These are phyloP conservation scores for Cantharellus cinnabarinus DNA, from an alignment of 768 basidiomycete genomes.

Conservation along the genomic window DNA sequence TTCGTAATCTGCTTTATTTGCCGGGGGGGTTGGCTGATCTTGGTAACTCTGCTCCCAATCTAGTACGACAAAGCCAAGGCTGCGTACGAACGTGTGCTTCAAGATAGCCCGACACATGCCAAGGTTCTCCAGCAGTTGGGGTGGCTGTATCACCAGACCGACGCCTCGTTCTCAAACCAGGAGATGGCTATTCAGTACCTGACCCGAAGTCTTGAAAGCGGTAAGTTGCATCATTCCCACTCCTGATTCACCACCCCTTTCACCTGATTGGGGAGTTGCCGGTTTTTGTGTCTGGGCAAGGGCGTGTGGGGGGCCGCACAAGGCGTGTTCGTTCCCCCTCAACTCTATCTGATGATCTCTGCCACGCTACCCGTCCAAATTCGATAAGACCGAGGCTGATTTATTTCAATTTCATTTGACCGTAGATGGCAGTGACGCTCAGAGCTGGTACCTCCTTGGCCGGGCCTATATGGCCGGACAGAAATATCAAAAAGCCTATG, in stretches of 20 bases:
- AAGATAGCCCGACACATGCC: constrained; percentile 82
- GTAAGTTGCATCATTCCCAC: constrained; percentile 24
- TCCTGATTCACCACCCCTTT: neutral
- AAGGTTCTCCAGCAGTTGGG: constrained; percentile 97
- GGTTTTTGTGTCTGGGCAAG: too few species aligned
- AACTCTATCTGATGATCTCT: neutral
- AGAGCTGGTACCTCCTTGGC: constrained; percentile 97
- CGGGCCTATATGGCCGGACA: constrained; percentile 97
- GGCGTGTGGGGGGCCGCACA: too few species aligned
- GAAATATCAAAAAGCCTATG: constrained; percentile 99
- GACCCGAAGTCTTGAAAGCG: constrained; percentile 87
- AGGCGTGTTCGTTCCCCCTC: neutral
- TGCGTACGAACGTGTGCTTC: constrained; percentile 88
- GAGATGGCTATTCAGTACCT: constrained; percentile 85
- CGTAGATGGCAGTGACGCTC: constrained; percentile 80
- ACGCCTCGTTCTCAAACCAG: constrained; percentile 87
- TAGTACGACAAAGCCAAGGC: constrained; percentile 82
- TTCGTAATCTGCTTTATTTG: neutral
- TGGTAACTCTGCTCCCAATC: neutral
- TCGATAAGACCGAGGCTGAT: neutral
- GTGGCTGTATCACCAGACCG: constrained; percentile 93
- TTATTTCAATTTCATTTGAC: neutral
- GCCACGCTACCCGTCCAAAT: neutral
- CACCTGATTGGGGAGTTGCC: neutral
- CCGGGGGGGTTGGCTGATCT: neutral